Conservation (phyloP, 2,329 filamentous ascomycete genomes). For the Alternaria tenuissima region DNA sequence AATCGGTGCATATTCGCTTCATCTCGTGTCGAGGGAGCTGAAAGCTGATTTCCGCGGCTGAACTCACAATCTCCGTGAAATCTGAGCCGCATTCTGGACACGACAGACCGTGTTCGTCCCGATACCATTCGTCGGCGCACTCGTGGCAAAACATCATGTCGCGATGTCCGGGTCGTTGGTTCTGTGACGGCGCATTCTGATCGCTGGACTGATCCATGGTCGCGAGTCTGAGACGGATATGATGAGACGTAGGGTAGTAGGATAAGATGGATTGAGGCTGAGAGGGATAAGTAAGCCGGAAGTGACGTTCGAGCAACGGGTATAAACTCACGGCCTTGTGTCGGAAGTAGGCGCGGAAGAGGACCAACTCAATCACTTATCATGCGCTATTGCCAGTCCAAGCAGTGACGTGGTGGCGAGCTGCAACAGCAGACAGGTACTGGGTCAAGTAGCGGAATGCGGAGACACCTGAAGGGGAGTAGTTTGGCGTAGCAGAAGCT, state of each 20-base stretch:
- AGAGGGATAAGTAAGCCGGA: slow-evolving; percentile 8
- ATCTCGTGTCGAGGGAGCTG: slow-evolving; percentile 8
- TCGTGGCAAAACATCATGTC: slow-evolving; percentile 88
- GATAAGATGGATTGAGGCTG: slow-evolving; percentile 6
- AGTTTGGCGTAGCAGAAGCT: slow-evolving; percentile 2
- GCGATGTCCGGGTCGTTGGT: slow-evolving; percentile 37
- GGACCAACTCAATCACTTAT: slow-evolving; percentile 25
- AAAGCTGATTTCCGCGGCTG: slow-evolving; percentile 16
- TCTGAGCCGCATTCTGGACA: slow-evolving; percentile 84
- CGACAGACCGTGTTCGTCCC: slow-evolving; percentile 70
- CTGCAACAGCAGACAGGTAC: slow-evolving; percentile 21
- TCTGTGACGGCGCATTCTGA: slow-evolving; percentile 26
- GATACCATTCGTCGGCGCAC: slow-evolving; percentile 83
- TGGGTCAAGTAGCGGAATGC: slow-evolving; percentile 3
- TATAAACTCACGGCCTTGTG: slow-evolving; percentile 25
- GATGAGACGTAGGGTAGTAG: slow-evolving; percentile 8
- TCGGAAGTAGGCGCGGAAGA: slow-evolving; percentile 25
- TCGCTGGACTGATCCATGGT: slow-evolving; percentile 35
- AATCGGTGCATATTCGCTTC: slow-evolving; percentile 6
- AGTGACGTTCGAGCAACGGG: background rate
- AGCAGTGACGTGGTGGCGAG: slow-evolving; percentile 26
- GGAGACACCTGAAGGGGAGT: slow-evolving; percentile 1
- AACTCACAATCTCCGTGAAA: slow-evolving; percentile 83
- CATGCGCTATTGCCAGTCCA: slow-evolving; percentile 34
- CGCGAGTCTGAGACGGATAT: slow-evolving; percentile 8